Evolutionary conservation across 768 basidiomycete species (phyloP), one percentile per base, ranked within the genome.

Genomic region (Xerocomellus chrysenteron): DNA sequence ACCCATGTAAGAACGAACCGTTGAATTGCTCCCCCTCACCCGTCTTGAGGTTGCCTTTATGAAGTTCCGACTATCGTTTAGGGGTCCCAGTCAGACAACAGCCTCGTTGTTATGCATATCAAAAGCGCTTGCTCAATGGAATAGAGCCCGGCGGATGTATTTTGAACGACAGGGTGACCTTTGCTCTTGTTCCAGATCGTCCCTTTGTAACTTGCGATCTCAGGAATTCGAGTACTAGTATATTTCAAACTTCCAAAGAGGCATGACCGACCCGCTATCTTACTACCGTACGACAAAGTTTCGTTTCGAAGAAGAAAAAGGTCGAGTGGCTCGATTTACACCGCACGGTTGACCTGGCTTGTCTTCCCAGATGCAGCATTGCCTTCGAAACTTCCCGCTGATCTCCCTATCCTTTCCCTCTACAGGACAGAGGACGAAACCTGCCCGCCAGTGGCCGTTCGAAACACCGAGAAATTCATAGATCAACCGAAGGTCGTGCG

Each of bases 211-310:
- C 51, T 24, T 11, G 54, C n/a, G 47, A 19, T 55, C 19, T 8
- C 62, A 87, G 86, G 88, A 90, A 63, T 69, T 82, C 17, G 66
- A 78, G 21, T 80, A 80, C 57, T n/a, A n/a, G n/a, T 85, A 88
- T 61, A 24, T 76, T 16, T 66, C 75, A 5, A 71, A 79, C 54
- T 77, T 82, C 19, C 59, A 70, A 26, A 74, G 80, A 17, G 74
- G 74, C 24, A 83, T 92, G 82, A 75, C 77, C 19, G 88, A 87
- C 2, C 87, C 90, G 4, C 69, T 90, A n/a, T 88, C 87, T 55
- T 92, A 89, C 66, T 92, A 91, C 60, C 81, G 88, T 33, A 90
- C 87, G 2, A 68, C 74, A 13, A 76, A 77, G 56, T 56, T 75
- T 56, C 80, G 87, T n/a, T 81, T 80, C 65, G 82, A 89, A 17